A percentile compares a stretch with the other conserved stretches of the same genome.
phyloP scores from a whole-genome alignment of 2,329 filamentous ascomycete genomes.

The Torrubiellomyces zombiae region DNA sequence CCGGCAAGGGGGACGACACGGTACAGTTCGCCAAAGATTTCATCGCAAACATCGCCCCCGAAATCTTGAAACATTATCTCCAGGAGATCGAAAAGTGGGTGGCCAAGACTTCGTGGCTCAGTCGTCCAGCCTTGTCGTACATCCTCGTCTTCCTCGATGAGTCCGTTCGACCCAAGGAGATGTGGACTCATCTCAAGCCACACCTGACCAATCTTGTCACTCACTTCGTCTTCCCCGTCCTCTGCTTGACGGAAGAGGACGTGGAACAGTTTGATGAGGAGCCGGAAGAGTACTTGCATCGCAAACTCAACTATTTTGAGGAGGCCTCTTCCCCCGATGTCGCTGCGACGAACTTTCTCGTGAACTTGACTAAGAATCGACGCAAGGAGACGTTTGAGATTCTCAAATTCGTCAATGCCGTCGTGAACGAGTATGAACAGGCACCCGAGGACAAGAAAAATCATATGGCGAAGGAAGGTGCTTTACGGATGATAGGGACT shows the following conservation, averaged over 20 bases:
- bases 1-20: slow-evolving; percentile 62
- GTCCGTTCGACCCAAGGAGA: slow-evolving; percentile 90
- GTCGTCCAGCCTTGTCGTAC: slow-evolving; percentile 83
- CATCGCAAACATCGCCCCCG: slow-evolving; percentile 77
- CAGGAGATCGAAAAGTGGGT: slow-evolving; percentile 97
- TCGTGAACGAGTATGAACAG: slow-evolving; percentile 83
- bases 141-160: slow-evolving; percentile 92
- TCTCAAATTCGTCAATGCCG: slow-evolving; percentile 82
- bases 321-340: slow-evolving; percentile 92
- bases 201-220: slow-evolving; percentile 87
- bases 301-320: slow-evolving; percentile 95
- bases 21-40: slow-evolving; percentile 79
- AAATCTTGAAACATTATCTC: slow-evolving; percentile 90
- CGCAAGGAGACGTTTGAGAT: slow-evolving; percentile 94
- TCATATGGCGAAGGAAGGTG: slow-evolving; percentile 89
- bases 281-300: slow-evolving; percentile 89
- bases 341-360: slow-evolving; percentile 88
- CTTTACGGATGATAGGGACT: slow-evolving; percentile 91
- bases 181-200: slow-evolving; percentile 87
- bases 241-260: slow-evolving; percentile 85
- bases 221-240: slow-evolving; percentile 86
- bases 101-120: slow-evolving; percentile 83
- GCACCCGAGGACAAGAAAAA: slow-evolving; percentile 80
- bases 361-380: slow-evolving; percentile 82
- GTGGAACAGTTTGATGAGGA: slow-evolving; percentile 88